Percentiles rank a stretch among this genome's conserved stretches.
These are phyloP conservation scores for Calonectria leucothoes DNA, from an alignment of 2,329 filamentous ascomycete genomes.

Conservation along the genomic window DNA sequence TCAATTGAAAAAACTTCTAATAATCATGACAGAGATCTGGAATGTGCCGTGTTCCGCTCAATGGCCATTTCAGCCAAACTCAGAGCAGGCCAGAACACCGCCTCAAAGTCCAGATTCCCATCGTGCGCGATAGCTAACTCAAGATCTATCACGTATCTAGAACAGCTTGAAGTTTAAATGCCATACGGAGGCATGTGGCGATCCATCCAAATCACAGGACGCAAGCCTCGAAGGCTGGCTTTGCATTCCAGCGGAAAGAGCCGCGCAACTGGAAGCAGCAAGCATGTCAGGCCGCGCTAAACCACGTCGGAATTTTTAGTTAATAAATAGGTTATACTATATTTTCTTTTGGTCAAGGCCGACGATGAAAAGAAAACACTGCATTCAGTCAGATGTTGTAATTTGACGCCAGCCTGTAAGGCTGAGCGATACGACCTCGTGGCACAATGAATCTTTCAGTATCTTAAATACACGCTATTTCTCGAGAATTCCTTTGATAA, in stretches of 20 bases:
- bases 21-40: background rate
- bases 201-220: background rate
- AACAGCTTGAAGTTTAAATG: background rate
- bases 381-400: background rate
- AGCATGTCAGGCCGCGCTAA: background rate
- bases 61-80: background rate
- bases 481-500: background rate
- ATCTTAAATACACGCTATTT: background rate
- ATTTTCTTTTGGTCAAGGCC: too few species aligned
- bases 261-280: background rate
- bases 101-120: background rate
- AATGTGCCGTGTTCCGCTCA: background rate
- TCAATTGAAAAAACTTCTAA: too few species aligned
- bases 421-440: background rate
- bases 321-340: too few species aligned
- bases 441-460: background rate
- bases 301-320: background rate
- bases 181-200: background rate
- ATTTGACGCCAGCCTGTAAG: background rate
- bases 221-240: background rate
- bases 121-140: background rate
- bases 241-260: background rate
- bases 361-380: background rate
- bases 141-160: background rate
- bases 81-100: background rate